phyloP scores from a whole-genome alignment of 2,329 filamentous ascomycete genomes.

The Cercospora beticola region DNA sequence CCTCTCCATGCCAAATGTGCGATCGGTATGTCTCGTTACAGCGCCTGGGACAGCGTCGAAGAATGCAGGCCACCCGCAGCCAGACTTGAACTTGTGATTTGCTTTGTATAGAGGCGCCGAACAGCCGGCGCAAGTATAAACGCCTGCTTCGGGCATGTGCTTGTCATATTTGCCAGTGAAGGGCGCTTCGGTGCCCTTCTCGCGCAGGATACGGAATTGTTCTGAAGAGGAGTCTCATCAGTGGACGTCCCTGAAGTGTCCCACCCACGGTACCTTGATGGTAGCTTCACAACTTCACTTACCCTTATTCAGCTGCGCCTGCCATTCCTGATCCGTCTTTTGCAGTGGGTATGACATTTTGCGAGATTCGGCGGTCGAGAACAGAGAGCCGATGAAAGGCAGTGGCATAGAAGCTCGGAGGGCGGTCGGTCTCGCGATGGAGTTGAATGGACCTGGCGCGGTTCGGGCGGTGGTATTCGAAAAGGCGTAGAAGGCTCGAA shows the following conservation, averaged over 20 bases:
- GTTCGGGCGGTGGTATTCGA: conserved; percentile 45
- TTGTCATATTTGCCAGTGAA: conserved; percentile 83
- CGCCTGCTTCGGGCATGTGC: conserved; percentile 71
- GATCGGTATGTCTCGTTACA: conserved; percentile 77
- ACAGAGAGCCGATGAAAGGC: conserved; percentile 75
- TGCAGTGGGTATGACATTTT: conserved; percentile 77
- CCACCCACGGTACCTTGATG: conserved; percentile 20
- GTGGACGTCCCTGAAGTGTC: background rate
- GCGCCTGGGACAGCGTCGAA: conserved; percentile 93
- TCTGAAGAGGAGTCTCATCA: conserved; percentile 54
- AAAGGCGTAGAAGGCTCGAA: conserved; percentile 52
- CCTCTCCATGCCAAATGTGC: conserved; percentile 73
- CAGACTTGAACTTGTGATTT: conserved; percentile 90
- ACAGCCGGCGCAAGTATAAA: conserved; percentile 88
- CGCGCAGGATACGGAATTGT: conserved; percentile 89
- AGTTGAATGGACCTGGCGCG: conserved; percentile 28
- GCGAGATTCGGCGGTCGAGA: conserved; percentile 59
- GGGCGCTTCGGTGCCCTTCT: conserved; percentile 86
- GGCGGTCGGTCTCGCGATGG: conserved; percentile 36
- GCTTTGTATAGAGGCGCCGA: conserved; percentile 87
- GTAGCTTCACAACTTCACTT: conserved; percentile 29
- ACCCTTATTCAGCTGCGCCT: conserved; percentile 74
- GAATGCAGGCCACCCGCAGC: conserved; percentile 97
- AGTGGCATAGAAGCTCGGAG: conserved; percentile 66
- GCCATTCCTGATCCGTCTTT: conserved; percentile 83